Evolutionary conservation across 164 flowering plant species (phyloP), one percentile per base, ranked within the genome.

Genomic region (Pachysandra terminalis): DNA sequence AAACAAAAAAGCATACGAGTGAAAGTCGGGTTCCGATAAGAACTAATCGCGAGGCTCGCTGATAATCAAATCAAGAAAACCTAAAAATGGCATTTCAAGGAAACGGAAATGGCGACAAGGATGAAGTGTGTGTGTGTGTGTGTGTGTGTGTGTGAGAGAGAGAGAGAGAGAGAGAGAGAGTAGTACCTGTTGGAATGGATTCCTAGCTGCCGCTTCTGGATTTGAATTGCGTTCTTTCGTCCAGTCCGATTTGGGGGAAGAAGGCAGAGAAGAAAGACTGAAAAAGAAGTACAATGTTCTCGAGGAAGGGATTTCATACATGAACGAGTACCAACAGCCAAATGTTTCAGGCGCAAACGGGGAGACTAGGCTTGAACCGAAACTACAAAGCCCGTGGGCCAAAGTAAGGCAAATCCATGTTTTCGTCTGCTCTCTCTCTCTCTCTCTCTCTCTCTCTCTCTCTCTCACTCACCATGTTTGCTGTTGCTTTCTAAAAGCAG

Each of bases 161-260:
- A 40, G n/a, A 68, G 25, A 15, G 23, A 35, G 52, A 37, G 23
- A 26, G 56, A 15, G 16, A 28, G 52, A 60, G 56, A 52, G 51
- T n/a, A 24, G 52, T 22, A 64, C 32, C 68, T 40, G 10, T 49
- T 70, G 26, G 27, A 45, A 70, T 48, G 41, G 35, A 15, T 64
- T 40, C 61, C 19, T 28, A 45, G 17, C 14, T 22, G 48, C 59
- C 32, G 24, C 48, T 15, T 67, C 55, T 19, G 56, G 27, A 19
- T 59, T 41, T 55, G 3, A 58, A 5, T 65, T 56, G 14, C 23
- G 35, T 57, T 67, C 63, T n/a, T 48, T 15, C 23, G 63, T 59
- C 56, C 24, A 7, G 64, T 3, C 14, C 25, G 59, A 65, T 62
- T 52, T 35, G 49, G 49, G 71, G 57, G 45, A 60, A 45, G 28